Evolutionary conservation across 371 early-diverging fungal genomes (phyloP), one percentile per base, ranked within the genome.

Genomic region (Mortierella sp.): DNA sequence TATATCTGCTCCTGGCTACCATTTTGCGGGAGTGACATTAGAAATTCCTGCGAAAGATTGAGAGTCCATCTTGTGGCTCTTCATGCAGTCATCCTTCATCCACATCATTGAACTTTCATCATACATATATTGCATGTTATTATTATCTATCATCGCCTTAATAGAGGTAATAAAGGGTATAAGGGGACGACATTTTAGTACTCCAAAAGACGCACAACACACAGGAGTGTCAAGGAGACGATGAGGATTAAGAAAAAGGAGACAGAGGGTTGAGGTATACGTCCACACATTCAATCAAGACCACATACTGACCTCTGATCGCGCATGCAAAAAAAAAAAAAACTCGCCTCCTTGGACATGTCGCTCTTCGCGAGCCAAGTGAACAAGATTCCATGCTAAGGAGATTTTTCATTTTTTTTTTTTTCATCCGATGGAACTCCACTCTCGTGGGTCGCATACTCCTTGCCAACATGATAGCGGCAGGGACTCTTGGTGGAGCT

Each of bases 41-140:
- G 51, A 51, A 56, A 56, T 56, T 56, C 57, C 35, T 56, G 32
- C 13, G 32, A 56, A 4, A 56, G 31, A 35, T 56, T 35, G 57
- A 56, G 13, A 56, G 34, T 56, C 57, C 13, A 56, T 56, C 34
- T 32, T 34, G 57, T 56, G 19, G 19, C 47, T 47, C 47, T 47
- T 57, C 35, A 32, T 32, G 57, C 57, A 32, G 13, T 35, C 22
- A 29, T 34, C 35, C 7, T 55, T 5, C 32, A 57, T 57, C 57
- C 59, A 58, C 55, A 55, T 51, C 53, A 51, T 13, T 55, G 57
- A 5, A 34, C 57, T 34, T 32, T 57, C 32, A n/a, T n/a, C n/a
- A n/a, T n/a, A n/a, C 59, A 58, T 58, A 22, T n/a, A 37, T 58
- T 15, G 32, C 31, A 34, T 56, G 54, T 51, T 56, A 35, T 56